Conservation (phyloP, 1,139 yeast genomes). For the Debaryomyces coudertii region DNA sequence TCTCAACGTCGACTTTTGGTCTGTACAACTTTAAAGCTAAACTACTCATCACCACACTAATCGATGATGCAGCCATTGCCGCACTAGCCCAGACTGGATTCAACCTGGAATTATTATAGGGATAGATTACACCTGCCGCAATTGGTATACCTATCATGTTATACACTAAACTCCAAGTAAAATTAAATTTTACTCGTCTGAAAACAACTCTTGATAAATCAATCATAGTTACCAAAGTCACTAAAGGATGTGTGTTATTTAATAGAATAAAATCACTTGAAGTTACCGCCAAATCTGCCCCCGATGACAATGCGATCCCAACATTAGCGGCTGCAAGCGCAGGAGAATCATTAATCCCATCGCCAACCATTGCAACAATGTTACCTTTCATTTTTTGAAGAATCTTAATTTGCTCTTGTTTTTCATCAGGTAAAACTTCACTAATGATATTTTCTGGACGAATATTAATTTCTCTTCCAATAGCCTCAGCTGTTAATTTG, state of each 20-base stretch:
- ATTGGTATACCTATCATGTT: slow-evolving; percentile 60
- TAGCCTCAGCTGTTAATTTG: slow-evolving; percentile 63
- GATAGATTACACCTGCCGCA: slow-evolving; percentile 67
- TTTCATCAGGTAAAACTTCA: slow-evolving; percentile 74
- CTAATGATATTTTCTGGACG: slow-evolving; percentile 58
- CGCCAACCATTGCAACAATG: slow-evolving; percentile 64
- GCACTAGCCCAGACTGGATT: slow-evolving; percentile 70
- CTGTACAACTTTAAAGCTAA: slow-evolving; percentile 51
- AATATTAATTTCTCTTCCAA: slow-evolving; percentile 68
- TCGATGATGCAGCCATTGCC: slow-evolving; percentile 66
- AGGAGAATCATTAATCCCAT: slow-evolving; percentile 67
- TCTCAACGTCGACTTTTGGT: slow-evolving; percentile 35
- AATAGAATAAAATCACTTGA: slow-evolving; percentile 60
- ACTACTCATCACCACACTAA: slow-evolving; percentile 61
- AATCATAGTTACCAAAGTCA: slow-evolving; percentile 51
- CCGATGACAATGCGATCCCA: slow-evolving; percentile 61
- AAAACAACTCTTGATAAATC: slow-evolving; percentile 51
- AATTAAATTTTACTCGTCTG: slow-evolving; percentile 57
- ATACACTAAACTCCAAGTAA: slow-evolving; percentile 55
- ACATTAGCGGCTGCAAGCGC: slow-evolving; percentile 63
- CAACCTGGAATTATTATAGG: slow-evolving; percentile 52
- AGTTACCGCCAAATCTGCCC: slow-evolving; percentile 61
- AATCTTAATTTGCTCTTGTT: slow-evolving; percentile 60
- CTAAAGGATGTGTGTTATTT: slow-evolving; percentile 48
- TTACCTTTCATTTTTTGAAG: slow-evolving; percentile 44